phyloP scores from a whole-genome alignment of 2,329 filamentous ascomycete genomes.

The Emmonsiellopsis sp. region DNA sequence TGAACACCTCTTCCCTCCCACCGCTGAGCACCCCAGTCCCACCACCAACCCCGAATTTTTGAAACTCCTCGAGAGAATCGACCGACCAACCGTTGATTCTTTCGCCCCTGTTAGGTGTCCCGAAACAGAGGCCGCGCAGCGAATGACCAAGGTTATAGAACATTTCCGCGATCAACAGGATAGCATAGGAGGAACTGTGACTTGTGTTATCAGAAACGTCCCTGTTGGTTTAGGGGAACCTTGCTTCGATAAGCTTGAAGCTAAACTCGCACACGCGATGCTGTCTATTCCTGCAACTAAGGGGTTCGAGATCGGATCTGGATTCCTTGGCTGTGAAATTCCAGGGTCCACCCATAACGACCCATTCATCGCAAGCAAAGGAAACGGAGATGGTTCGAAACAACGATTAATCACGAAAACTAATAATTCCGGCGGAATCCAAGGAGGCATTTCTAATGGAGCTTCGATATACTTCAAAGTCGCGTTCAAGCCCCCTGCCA shows the following conservation, averaged over 20 bases:
- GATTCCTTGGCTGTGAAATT: constrained; percentile 78
- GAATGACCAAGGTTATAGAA: constrained; percentile 73
- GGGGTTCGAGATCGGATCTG: constrained; percentile 90
- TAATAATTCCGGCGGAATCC: constrained; percentile 90
- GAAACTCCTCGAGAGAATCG: constrained; percentile 60
- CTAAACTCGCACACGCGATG: constrained; percentile 85
- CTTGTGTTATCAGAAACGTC: constrained; percentile 80
- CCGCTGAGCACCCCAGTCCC: constrained; percentile 56
- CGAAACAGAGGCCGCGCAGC: constrained; percentile 50
- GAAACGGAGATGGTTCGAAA: constrained; percentile 20
- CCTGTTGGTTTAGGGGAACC: constrained; percentile 86
- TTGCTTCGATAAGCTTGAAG: constrained; percentile 92
- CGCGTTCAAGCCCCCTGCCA: constrained; percentile 90
- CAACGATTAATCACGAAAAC: constrained; percentile 68
- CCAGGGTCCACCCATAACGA: constrained; percentile 91
- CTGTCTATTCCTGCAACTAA: constrained; percentile 91
- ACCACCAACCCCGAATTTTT: constrained; percentile 74
- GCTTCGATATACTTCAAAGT: constrained; percentile 90
- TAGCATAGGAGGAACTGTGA: constrained; percentile 90
- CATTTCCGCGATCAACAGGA: constrained; percentile 70
- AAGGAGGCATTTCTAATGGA: constrained; percentile 92
- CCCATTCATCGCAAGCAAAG: constrained; percentile 54
- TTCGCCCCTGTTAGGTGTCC: constrained; percentile 86
- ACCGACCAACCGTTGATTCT: constrained; percentile 63
- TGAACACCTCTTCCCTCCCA: constrained; percentile 67